Base-by-base conservation (phyloP, 495 filamentous ascomycete genomes). In the Penicillium turbatum region DNA sequence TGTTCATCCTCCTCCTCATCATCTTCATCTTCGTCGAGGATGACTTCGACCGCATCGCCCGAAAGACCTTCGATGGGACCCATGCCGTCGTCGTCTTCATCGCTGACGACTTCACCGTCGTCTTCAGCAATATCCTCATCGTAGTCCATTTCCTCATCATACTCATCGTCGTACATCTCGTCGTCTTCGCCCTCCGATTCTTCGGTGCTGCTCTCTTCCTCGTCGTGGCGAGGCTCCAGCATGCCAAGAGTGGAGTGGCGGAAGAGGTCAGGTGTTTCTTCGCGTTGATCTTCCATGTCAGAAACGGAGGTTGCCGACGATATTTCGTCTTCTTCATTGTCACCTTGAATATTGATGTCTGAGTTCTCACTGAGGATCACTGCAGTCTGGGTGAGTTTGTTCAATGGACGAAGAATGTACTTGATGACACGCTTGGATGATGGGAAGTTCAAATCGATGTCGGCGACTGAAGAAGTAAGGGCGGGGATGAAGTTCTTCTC, bases 261-360 rank as follows among this genome's bases (percentile, higher is more conserved):
- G 72, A 96, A 97, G 7, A 99, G 82, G 73, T 99, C 95, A 17
- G 93, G 93, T 7, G 95, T 97, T 65, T 97, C 92, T 67, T 97
- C 93, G 16, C 95, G 88, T 52, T 89, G 86, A 61, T 91, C 88
- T 29, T 91, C 89, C 30, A 88, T 73, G 47, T 95, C 89, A 7
- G 90, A 95, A 38, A 95, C 82, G 0, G 93, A 97, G 9, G 92
- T 91, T 24, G 92, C 86, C 17, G 90, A 90, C 6, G 86, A 87
- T 26, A 96, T 90, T 34, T 96, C 95, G 48, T 95, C 92, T 35
- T 95, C 92, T 30, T 89, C 81, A 5, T 79, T 81, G 53, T 88
- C 84, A 13, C 85, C 84, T 27, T 83, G 74, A 26, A 81, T 76
- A 2, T 82, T 80, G 40, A 92, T 82, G 54, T 90, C 89, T 2